Conservation (phyloP, 176 grass and related monocot genomes). For the Aegilops speltoides region DNA sequence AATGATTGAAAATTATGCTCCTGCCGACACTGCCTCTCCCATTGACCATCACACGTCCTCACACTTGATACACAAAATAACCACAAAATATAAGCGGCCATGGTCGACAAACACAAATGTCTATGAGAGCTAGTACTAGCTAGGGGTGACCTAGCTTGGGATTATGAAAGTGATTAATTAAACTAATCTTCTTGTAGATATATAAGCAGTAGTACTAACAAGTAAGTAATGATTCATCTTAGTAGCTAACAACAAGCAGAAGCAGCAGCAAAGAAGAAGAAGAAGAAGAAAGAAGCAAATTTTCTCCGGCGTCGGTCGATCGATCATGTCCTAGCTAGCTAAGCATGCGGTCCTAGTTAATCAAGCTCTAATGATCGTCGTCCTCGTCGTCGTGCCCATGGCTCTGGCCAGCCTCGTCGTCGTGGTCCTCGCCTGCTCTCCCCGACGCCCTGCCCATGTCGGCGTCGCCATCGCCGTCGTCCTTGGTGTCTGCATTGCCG, state of each 20-base stretch:
- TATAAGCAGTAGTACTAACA: constrained; percentile 21
- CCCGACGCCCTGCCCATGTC: not conserved
- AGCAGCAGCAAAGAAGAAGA: not conserved
- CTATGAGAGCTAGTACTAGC: not conserved
- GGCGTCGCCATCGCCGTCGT: not conserved
- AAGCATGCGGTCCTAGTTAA: not conserved
- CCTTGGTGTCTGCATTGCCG: not conserved
- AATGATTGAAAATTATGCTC: not conserved
- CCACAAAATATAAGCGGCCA: not conserved
- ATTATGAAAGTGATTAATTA: not conserved
- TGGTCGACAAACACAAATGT: not conserved
- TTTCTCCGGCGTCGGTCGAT: not conserved
- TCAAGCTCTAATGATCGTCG: constrained; percentile 17
- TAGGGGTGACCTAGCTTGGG: not conserved
- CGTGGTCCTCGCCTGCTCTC: constrained; percentile 11
- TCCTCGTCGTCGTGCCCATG: constrained; percentile 22
- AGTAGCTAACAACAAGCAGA: not conserved
- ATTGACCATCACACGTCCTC: constrained; percentile 16
- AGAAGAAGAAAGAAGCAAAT: not conserved
- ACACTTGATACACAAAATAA: not conserved
- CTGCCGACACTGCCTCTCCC: constrained; percentile 23
- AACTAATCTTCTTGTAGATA: constrained; percentile 24
- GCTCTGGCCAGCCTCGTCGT: constrained; percentile 48
- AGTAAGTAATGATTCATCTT: not conserved
- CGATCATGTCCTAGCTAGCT: constrained; percentile 1